phyloP scores from a whole-genome alignment of 73 alveolate species.

The Stentor roeselii region DNA sequence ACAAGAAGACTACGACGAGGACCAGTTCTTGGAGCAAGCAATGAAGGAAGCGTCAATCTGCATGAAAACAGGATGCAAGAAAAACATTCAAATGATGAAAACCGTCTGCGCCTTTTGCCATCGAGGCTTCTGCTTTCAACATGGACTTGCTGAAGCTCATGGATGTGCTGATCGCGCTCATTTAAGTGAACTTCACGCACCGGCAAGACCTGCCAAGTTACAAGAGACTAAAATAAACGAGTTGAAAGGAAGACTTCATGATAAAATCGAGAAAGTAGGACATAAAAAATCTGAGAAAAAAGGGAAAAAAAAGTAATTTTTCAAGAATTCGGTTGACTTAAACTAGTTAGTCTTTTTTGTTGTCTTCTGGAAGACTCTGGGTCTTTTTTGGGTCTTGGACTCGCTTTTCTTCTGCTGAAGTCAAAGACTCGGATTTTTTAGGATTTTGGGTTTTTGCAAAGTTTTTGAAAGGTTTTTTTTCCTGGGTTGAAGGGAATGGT shows the following conservation, averaged over 20 bases:
- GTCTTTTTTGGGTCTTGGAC: no score
- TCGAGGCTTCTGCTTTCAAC: conserved; percentile 38
- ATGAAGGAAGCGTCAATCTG: not conserved
- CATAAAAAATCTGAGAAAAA: not conserved
- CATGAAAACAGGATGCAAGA: not conserved
- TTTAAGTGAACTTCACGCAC: conserved; percentile 26
- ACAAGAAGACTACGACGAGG: conserved; percentile 39
- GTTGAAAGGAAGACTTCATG: not conserved
- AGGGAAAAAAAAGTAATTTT: not conserved
- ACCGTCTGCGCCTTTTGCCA: conserved; percentile 36
- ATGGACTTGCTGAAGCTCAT: conserved; percentile 56
- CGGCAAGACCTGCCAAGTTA: not conserved
- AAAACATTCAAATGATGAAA: not conserved
- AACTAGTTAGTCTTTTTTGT: no score
- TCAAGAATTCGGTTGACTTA: no score
- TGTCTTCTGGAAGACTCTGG: no score
- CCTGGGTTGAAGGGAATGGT: no score
- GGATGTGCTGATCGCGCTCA: conserved; percentile 61
- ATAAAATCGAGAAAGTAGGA: not conserved
- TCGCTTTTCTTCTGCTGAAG: no score
- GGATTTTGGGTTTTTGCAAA: no score
- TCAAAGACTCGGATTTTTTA: no score
- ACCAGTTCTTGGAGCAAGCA: conserved; percentile 26
- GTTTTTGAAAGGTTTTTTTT: no score
- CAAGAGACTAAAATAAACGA: not conserved